phyloP scores from a whole-genome alignment of 2,329 filamentous ascomycete genomes.

The Cladophialophora exuberans region DNA sequence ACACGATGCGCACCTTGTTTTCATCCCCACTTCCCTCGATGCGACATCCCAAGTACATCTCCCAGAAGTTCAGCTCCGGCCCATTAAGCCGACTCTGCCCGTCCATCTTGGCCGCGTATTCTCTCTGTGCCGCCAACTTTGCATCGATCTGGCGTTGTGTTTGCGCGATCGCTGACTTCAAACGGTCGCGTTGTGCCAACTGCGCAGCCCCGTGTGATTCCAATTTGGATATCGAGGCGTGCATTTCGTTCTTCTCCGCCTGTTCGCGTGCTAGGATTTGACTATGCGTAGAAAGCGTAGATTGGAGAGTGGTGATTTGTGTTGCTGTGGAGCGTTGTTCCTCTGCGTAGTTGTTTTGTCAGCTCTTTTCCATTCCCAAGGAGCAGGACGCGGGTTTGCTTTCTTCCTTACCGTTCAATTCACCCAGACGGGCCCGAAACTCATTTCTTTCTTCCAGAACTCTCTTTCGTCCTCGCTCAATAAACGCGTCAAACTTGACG shows the following conservation, averaged over 20 bases:
- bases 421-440: conserved; percentile 86
- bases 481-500: conserved; percentile 86
- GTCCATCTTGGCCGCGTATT: conserved; percentile 70
- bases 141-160: conserved; percentile 51
- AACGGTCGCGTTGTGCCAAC: conserved; percentile 57
- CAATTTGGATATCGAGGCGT: conserved; percentile 60
- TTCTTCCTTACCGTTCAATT: conserved; percentile 72
- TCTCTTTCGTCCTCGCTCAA: conserved; percentile 85
- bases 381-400: not conserved
- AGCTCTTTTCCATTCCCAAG: not conserved
- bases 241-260: conserved; percentile 65
- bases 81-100: conserved; percentile 85
- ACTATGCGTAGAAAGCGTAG: conserved; percentile 35
- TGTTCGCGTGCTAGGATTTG: conserved; percentile 30
- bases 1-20: conserved; percentile 88
- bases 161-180: conserved; percentile 59
- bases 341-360: conserved; percentile 59
- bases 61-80: conserved; percentile 95
- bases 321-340: conserved; percentile 70
- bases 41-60: conserved; percentile 81
- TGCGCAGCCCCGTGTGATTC: conserved; percentile 60
- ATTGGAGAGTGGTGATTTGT: conserved; percentile 68
- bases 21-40: conserved; percentile 87
- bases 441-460: conserved; percentile 93
- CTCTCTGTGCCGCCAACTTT: conserved; percentile 49